Conservation (phyloP, 768 basidiomycete genomes). For the Antrodiella citrinella region DNA sequence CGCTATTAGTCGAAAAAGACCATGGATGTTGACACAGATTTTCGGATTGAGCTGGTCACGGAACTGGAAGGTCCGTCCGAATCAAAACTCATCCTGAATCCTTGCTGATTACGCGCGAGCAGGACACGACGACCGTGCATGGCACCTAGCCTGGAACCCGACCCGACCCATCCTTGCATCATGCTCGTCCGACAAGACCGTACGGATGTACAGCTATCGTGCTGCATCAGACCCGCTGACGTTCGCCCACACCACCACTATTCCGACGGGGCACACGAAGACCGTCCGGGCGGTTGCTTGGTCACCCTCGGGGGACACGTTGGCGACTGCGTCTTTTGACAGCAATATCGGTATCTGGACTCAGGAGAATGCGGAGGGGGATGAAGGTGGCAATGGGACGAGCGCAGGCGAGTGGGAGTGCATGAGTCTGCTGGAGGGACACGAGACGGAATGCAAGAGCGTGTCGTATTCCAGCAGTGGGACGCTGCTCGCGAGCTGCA, state of each 20-base stretch:
- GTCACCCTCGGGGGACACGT: conserved; percentile 77
- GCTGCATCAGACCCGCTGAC: conserved; percentile 13
- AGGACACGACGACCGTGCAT: conserved; percentile 15
- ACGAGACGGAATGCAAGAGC: conserved; percentile 80
- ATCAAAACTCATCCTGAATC: neutral
- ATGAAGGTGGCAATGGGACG: conserved; percentile 19
- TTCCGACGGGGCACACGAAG: conserved; percentile 79
- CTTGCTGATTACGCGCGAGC: neutral
- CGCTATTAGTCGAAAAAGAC: too few species aligned
- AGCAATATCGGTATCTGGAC: conserved; percentile 91
- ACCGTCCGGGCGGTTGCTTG: conserved; percentile 85
- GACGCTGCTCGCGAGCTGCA: conserved; percentile 84
- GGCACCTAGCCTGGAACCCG: conserved; percentile 13
- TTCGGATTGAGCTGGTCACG: neutral
- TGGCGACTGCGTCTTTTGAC: conserved; percentile 94
- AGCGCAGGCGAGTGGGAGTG: conserved; percentile 75
- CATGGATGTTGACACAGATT: neutral
- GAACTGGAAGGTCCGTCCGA: neutral
- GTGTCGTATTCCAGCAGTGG: conserved; percentile 28
- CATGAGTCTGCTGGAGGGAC: conserved; percentile 80
- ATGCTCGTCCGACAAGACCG: conserved; percentile 91
- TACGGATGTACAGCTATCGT: conserved; percentile 73
- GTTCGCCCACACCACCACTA: conserved; percentile 54
- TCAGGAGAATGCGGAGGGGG: conserved; percentile 38
- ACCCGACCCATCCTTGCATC: conserved; percentile 65